A percentile compares a stretch with the other conserved stretches of the same genome.
Evolutionary conservation across 139 green algal species (phyloP).

Genomic region (Mesotaenium endlicherianum): DNA sequence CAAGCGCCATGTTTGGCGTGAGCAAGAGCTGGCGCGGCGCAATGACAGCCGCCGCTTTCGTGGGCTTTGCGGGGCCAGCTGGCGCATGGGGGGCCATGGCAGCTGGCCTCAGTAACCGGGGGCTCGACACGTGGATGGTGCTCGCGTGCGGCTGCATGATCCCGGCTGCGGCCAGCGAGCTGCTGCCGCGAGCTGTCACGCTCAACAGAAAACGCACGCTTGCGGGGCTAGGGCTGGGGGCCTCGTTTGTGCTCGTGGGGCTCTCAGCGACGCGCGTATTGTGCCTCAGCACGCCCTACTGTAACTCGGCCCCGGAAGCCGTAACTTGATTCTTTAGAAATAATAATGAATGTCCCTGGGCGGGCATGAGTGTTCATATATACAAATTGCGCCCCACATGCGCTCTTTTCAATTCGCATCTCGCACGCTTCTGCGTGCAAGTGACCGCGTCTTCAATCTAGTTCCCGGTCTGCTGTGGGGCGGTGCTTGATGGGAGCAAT

Average conservation of each 20-base stretch:
- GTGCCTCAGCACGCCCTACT: constrained; percentile 19
- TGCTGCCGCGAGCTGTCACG: neutral
- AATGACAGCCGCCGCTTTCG: neutral
- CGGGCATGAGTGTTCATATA: too few species aligned
- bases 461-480: too few species aligned
- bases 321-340: constrained; percentile 18
- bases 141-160: constrained; percentile 17
- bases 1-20: neutral
- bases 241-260: constrained; percentile 1
- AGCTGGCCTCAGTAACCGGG: neutral
- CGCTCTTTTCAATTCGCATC: neutral
- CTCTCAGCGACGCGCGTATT: constrained; percentile 2
- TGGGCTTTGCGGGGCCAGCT: constrained; percentile 4
- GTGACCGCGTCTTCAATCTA: neutral
- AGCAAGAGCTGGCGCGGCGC: neutral
- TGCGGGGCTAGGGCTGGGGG: neutral
- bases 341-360: too few species aligned
- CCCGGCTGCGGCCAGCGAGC: neutral
- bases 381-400: too few species aligned
- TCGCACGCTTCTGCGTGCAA: neutral
- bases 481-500: too few species aligned
- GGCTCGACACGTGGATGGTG: constrained; percentile 5
- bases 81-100: constrained; percentile 1
- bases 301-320: constrained; percentile 25
- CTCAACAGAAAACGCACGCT: neutral